Conservation (phyloP, 306 rosid genomes). For the Arachis hypogaea region DNA sequence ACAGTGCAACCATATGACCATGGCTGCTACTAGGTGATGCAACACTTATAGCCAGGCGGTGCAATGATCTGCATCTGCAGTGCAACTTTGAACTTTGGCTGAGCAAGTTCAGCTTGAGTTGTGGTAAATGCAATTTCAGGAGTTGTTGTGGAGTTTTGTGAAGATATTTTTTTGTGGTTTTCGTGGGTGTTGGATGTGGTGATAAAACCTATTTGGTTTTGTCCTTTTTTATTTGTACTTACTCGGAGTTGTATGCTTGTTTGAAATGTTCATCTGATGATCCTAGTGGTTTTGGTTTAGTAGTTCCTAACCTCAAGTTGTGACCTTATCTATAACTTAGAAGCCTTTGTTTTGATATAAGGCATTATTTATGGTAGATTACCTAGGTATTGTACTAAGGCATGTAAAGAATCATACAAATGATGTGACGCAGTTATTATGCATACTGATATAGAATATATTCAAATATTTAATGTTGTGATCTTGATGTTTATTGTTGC, state of each 20-base stretch:
- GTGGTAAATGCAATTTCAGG: neutral
- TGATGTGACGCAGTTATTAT: neutral
- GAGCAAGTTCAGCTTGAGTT: neutral
- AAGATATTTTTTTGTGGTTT: neutral
- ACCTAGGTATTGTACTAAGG: too few species aligned
- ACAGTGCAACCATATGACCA: too few species aligned
- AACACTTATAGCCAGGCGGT: too few species aligned
- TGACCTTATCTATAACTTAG: neutral
- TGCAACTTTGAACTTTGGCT: too few species aligned
- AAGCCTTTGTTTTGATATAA: neutral
- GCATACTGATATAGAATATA: neutral
- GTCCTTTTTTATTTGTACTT: neutral
- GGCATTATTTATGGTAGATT: neutral
- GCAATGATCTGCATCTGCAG: too few species aligned
- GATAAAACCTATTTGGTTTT: neutral
- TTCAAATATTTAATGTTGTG: neutral
- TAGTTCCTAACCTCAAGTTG: neutral
- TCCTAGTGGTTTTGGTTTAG: neutral
- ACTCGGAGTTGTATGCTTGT: neutral
- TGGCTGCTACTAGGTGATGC: too few species aligned
- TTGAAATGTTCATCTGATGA: neutral
- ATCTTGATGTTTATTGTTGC: neutral
- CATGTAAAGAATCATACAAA: too few species aligned
- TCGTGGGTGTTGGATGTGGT: neutral
- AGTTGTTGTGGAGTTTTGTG: neutral